Evolutionary conservation across 495 filamentous ascomycete genomes (phyloP).

Genomic region (Parmelia sp.): DNA sequence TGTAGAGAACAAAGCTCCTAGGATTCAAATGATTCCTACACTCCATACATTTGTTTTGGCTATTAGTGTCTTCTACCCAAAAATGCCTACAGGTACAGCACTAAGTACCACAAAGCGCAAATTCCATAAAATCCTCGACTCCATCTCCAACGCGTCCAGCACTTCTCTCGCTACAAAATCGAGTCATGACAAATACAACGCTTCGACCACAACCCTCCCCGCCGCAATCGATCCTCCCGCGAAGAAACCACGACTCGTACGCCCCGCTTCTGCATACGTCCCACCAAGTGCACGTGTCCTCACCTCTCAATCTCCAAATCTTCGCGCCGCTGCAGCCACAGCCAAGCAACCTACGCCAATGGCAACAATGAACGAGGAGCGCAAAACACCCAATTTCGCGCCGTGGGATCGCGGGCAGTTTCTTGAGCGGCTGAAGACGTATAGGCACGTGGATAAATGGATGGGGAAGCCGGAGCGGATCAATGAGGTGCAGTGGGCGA

Average conservation of each 20-base stretch:
- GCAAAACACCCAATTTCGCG: conserved; percentile 56
- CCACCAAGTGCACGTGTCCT: conserved; percentile 18
- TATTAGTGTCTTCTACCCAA: conserved; percentile 20
- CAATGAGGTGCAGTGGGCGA: conserved; percentile 92
- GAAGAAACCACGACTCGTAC: conserved; percentile 26
- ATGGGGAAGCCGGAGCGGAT: conserved; percentile 68
- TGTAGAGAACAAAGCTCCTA: not conserved
- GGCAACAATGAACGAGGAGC: conserved; percentile 24
- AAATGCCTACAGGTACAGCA: conserved; percentile 43
- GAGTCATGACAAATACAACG: conserved; percentile 23
- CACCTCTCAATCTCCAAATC: conserved; percentile 33
- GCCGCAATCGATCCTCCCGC: conserved; percentile 22
- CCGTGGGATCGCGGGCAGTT: conserved; percentile 82
- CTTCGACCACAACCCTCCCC: conserved; percentile 26
- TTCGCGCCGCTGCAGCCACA: conserved; percentile 25
- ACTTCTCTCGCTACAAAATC: conserved; percentile 22
- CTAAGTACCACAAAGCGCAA: conserved; percentile 51
- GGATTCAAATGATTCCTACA: not conserved
- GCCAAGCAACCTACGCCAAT: conserved; percentile 25
- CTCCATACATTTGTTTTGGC: not conserved
- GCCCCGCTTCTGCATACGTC: conserved; percentile 30
- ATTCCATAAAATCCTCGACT: conserved; percentile 52
- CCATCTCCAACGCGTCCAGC: conserved; percentile 43
- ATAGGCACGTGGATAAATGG: conserved; percentile 86
- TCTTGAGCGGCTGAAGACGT: conserved; percentile 74